Percentiles rank a stretch among this genome's conserved stretches.
Conservation (phyloP, 352 stramenopile species). For the Phytopythium sindhum region DNA sequence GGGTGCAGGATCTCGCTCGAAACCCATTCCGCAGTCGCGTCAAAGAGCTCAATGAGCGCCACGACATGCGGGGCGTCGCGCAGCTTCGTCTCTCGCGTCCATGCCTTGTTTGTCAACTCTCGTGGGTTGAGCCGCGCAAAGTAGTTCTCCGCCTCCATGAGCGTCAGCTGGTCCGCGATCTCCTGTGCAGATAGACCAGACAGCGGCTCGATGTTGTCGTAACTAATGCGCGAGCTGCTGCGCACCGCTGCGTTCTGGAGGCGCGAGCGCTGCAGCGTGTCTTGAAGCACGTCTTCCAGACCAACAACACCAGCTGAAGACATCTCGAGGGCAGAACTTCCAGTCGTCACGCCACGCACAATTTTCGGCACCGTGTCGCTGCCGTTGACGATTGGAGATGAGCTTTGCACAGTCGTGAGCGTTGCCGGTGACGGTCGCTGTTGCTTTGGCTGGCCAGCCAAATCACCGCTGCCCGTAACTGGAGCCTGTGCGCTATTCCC, state of each 20-base stretch:
- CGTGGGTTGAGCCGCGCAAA: slow-evolving; percentile 67
- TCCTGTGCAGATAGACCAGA: slow-evolving; percentile 61
- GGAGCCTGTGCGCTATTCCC: neutral
- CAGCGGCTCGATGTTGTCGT: slow-evolving; percentile 75
- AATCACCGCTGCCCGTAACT: neutral
- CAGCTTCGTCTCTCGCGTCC: slow-evolving; percentile 80
- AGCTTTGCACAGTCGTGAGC: neutral
- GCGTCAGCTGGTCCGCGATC: slow-evolving; percentile 73
- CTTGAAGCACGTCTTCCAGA: slow-evolving; percentile 62
- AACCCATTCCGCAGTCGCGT: slow-evolving; percentile 82
- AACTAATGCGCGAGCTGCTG: slow-evolving; percentile 68
- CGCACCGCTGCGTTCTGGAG: slow-evolving; percentile 40
- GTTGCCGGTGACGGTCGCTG: slow-evolving; percentile 6
- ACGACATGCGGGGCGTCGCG: slow-evolving; percentile 80
- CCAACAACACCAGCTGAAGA: slow-evolving; percentile 5
- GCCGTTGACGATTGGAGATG: slow-evolving; percentile 10
- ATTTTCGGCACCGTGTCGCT: slow-evolving; percentile 53
- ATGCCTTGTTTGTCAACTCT: slow-evolving; percentile 86
- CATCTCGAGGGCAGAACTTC: slow-evolving; percentile 28
- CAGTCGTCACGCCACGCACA: slow-evolving; percentile 58
- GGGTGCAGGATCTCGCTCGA: slow-evolving; percentile 87
- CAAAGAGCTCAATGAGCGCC: slow-evolving; percentile 83
- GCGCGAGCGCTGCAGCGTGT: slow-evolving; percentile 62
- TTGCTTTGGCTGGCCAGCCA: neutral
- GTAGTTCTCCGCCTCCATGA: slow-evolving; percentile 76